Evolutionary conservation across 805 yeast species (phyloP).

Genomic region (Candida morakotiae): DNA sequence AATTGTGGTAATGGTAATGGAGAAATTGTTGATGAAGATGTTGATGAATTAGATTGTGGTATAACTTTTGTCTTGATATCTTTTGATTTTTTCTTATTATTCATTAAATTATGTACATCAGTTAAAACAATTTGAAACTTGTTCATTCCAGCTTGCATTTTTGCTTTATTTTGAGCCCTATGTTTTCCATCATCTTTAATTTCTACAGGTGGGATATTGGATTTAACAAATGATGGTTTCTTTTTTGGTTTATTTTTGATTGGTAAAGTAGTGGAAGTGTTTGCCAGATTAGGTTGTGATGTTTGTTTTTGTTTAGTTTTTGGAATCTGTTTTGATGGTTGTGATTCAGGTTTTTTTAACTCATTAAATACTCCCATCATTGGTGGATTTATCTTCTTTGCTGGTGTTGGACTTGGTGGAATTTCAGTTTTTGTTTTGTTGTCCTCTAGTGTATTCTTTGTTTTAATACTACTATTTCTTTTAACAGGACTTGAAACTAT

Average conservation of each 20-base stretch:
- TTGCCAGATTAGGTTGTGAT: not conserved
- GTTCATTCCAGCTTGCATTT: constrained; percentile 38
- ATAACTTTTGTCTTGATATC: not conserved
- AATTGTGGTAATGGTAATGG: not conserved
- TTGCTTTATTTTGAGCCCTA: constrained; percentile 16
- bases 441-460: not conserved
- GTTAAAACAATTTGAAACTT: constrained; percentile 45
- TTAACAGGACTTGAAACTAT: constrained; percentile 30
- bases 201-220: not conserved
- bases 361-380: constrained; percentile 38
- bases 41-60: not conserved
- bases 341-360: constrained; percentile 10
- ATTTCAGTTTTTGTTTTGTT: constrained; percentile 3
- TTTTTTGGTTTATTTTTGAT: not conserved
- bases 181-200: constrained; percentile 1
- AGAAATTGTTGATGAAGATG: not conserved
- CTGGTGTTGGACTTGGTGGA: constrained; percentile 40
- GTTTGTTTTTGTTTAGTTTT: constrained; percentile 2
- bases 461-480: not conserved
- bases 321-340: not conserved
- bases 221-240: not conserved
- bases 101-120: constrained; percentile 30
- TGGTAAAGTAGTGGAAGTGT: too few relatives aligned
- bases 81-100: constrained; percentile 13
- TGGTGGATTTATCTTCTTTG: constrained; percentile 24